Evolutionary conservation across 495 filamentous ascomycete species (phyloP).

Genomic region (Xylaria telfairii): DNA sequence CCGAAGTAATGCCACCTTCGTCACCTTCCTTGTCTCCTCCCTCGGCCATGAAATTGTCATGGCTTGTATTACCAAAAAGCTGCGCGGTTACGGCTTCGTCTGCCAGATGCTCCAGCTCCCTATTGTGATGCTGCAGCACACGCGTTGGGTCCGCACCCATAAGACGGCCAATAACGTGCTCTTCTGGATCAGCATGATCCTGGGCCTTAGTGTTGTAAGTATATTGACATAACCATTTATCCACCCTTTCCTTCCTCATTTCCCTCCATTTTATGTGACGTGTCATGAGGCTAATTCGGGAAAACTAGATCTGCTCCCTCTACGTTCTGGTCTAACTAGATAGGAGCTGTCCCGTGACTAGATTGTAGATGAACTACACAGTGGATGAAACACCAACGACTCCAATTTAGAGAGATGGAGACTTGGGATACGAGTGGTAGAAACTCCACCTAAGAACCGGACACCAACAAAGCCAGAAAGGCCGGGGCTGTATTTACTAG

Average conservation of each 20-base stretch:
- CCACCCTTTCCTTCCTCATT: neutral
- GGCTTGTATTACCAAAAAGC: slow-evolving; percentile 97
- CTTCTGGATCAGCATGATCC: slow-evolving; percentile 96
- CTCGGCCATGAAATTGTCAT: slow-evolving; percentile 94
- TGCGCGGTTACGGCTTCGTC: slow-evolving; percentile 90
- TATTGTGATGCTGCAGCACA: slow-evolving; percentile 88
- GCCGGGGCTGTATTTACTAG: slow-evolving; percentile 1
- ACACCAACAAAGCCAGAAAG: neutral
- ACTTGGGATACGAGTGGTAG: neutral
- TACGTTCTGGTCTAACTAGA: slow-evolving; percentile 54
- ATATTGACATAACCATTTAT: neutral
- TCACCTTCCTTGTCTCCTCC: slow-evolving; percentile 90
- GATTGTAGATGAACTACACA: neutral
- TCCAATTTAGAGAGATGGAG: neutral
- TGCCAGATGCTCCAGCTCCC: slow-evolving; percentile 97
- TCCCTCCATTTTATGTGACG: neutral
- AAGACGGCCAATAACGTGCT: slow-evolving; percentile 87
- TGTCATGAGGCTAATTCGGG: slow-evolving; percentile 20
- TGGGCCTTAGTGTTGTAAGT: slow-evolving; percentile 84
- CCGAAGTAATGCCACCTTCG: slow-evolving; percentile 78
- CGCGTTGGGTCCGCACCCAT: slow-evolving; percentile 71
- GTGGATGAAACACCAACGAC: neutral
- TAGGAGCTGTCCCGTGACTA: neutral
- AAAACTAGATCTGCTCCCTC: slow-evolving; percentile 56
- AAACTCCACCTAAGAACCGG: neutral